These are phyloP conservation scores for Chenopodium suecicum DNA, from an alignment of 148 eudicot species.

Conservation along the genomic window DNA sequence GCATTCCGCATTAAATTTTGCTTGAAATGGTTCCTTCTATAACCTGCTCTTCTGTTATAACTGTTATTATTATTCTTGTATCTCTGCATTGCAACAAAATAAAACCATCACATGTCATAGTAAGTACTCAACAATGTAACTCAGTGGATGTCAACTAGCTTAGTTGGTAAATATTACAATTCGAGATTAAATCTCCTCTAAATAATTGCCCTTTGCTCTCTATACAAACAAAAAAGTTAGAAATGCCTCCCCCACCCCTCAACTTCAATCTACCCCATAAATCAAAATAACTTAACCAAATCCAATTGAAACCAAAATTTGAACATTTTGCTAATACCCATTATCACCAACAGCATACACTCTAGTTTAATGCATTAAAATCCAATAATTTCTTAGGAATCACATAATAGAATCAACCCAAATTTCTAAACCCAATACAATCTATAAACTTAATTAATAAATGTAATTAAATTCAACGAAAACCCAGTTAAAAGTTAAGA, in stretches of 20 bases:
- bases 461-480: background rate
- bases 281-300: background rate
- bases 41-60: slow-evolving; percentile 27
- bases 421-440: background rate
- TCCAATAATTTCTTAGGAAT: background rate
- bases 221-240: background rate
- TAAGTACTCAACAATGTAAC: background rate
- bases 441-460: no score
- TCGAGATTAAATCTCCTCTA: no score
- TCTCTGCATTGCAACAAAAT: slow-evolving; percentile 32
- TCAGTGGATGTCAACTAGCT: no score
- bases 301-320: background rate
- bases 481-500: slow-evolving; percentile 2
- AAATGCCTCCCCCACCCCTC: background rate
- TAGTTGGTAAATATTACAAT: no score
- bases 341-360: no score
- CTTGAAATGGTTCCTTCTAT: slow-evolving; percentile 41
- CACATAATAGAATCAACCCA: no score
- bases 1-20: slow-evolving; percentile 37
- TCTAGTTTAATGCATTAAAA: background rate
- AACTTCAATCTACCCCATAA: background rate
- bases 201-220: no score
- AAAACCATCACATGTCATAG: slow-evolving; percentile 14
- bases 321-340: background rate
- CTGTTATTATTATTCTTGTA: slow-evolving; percentile 23